Conservation (phyloP, 306 rosid species). For the Vachellia pachyceras region DNA sequence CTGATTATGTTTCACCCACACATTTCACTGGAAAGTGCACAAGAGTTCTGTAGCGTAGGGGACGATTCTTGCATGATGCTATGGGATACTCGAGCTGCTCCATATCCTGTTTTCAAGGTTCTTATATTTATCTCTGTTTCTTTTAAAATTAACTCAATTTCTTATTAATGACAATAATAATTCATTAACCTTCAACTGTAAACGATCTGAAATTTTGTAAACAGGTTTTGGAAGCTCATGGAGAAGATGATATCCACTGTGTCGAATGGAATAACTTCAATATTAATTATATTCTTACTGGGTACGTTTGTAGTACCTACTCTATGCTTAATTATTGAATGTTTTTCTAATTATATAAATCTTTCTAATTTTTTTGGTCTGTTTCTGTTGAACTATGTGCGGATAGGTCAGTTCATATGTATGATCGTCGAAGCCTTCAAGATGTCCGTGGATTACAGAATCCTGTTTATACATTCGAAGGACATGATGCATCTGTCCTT, state of each 20-base stretch:
- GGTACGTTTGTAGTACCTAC: background rate
- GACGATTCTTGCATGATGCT: background rate
- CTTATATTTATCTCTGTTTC: background rate
- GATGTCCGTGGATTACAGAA: constrained; percentile 59
- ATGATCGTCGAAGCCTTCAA: constrained; percentile 82
- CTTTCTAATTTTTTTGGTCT: constrained; percentile 1
- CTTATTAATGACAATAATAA: background rate
- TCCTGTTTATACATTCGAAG: constrained; percentile 77
- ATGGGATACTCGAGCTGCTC: background rate
- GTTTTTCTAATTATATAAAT: background rate
- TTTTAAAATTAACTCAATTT: no score
- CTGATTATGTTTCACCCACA: background rate
- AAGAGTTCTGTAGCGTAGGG: constrained; percentile 12
- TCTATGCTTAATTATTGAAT: background rate
- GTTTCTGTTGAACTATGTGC: constrained; percentile 42
- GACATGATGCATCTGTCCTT: constrained; percentile 86
- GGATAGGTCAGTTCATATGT: constrained; percentile 81
- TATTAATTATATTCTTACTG: background rate
- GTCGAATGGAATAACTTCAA: background rate
- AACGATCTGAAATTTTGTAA: no score
- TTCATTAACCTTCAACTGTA: background rate
- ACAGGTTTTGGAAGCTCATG: background rate
- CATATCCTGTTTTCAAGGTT: background rate
- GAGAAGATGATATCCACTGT: background rate
- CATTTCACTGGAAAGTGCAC: background rate